Base-by-base conservation (phyloP, 129 eudicot genomes). In the Lonicera japonica region DNA sequence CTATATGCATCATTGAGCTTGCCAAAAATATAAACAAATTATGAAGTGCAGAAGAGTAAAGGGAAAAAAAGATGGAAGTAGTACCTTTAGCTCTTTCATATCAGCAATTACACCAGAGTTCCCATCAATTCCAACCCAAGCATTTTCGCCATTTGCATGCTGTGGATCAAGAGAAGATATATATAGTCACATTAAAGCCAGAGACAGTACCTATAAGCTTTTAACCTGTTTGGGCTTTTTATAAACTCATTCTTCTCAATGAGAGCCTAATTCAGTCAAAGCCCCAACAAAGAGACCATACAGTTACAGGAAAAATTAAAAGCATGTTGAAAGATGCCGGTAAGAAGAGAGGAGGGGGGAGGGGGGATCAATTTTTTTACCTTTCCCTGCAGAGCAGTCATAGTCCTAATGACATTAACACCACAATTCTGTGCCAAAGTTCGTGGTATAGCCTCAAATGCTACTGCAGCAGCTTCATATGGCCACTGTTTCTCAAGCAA, bases 131-230 rank as follows among this genome's bases (percentile, higher is more conserved):
- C 83, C 86, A 29, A 67, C 60, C 86, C 86, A 79, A 56, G 83
- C 78, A 67, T 79, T 79, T 68, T 83, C 83, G 16, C 83, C 83
- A 54, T 73, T 79, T 60, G 86, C 86, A 76, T 79, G 90, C 90
- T 70, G 70, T 43, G 41, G 21, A 29, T 29, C 6, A 29, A 29
- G 36, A 29, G 36, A 29, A 29, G 4, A 29, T 2, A 29, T n/a
- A n/a, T n/a, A n/a, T n/a, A n/a, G n/a, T n/a, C n/a, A 29, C 36
- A 29, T 29, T 29, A 29, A n/a, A n/a, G n/a, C n/a, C n/a, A n/a
- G n/a, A n/a, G n/a, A n/a, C n/a, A n/a, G n/a, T n/a, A n/a, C n/a
- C n/a, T n/a, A n/a, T n/a, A n/a, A n/a, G n/a, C n/a, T n/a, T n/a
- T n/a, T n/a, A n/a, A n/a, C n/a, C n/a, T n/a, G n/a, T n/a, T n/a